A percentile compares a stretch with the other conserved stretches of the same genome.
phyloP scores from a whole-genome alignment of 2,329 filamentous ascomycete genomes.

The Purpureocillium takamizusanense region DNA sequence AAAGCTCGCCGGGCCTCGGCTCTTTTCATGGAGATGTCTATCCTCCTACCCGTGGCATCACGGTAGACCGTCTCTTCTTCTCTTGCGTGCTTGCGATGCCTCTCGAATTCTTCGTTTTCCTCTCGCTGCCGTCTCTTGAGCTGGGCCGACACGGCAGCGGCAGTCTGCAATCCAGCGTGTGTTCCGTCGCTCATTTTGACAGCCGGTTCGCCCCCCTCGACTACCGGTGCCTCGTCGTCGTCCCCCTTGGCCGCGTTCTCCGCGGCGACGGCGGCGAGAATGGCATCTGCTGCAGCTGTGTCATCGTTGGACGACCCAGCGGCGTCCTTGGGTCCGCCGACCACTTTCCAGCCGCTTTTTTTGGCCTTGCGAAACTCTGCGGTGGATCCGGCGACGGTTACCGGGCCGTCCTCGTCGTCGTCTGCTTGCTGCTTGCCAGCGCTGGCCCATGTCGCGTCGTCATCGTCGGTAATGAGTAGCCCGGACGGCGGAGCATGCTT shows the following conservation, averaged over 20 bases:
- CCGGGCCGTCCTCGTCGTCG: conserved; percentile 39
- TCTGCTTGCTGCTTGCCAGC: conserved; percentile 34
- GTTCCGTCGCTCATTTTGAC: conserved; percentile 80
- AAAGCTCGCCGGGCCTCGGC: conserved; percentile 67
- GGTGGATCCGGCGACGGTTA: conserved; percentile 40
- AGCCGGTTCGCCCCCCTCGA: conserved; percentile 36
- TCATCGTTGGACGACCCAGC: conserved; percentile 21
- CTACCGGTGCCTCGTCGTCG: conserved; percentile 39
- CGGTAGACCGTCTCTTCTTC: conserved; percentile 85
- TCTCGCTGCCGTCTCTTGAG: conserved; percentile 57
- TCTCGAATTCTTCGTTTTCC: conserved; percentile 45
- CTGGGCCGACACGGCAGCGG: conserved; percentile 65
- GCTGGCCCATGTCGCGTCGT: conserved; percentile 43
- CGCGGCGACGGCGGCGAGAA: conserved; percentile 62
- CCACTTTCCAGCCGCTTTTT: conserved; percentile 70
- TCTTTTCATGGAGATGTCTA: conserved; percentile 85
- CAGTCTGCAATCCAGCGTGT: conserved; percentile 78
- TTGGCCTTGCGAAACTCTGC: conserved; percentile 66
- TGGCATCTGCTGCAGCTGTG: conserved; percentile 61
- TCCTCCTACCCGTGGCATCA: conserved; percentile 87
- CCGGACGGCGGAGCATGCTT: conserved; percentile 42
- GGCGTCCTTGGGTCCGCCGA: conserved; percentile 36
- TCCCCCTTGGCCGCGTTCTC: conserved; percentile 48
- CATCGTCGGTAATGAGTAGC: conserved; percentile 57
- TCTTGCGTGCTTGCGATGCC: conserved; percentile 30